Conservation (phyloP, 495 filamentous ascomycete species). For the Xylaria grammica region DNA sequence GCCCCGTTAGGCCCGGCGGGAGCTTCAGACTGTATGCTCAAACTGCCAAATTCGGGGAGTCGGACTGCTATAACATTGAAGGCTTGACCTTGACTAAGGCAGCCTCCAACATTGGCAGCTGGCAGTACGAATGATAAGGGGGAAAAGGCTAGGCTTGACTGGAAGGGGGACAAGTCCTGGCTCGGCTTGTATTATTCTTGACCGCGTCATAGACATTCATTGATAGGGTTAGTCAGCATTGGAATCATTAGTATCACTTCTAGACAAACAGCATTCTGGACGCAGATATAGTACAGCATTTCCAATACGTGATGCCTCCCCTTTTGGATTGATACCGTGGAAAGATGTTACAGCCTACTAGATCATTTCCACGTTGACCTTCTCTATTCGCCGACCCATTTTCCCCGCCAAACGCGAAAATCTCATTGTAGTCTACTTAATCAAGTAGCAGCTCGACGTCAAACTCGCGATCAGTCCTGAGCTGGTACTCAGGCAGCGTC, state of each 20-base stretch:
- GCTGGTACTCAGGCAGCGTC: conserved; percentile 56
- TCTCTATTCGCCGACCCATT: neutral
- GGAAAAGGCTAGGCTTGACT: neutral
- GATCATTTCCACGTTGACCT: neutral
- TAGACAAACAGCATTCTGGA: neutral
- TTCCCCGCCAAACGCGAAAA: neutral
- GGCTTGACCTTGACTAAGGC: conserved; percentile 23
- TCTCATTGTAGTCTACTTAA: conserved; percentile 14
- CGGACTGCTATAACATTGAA: conserved; percentile 24
- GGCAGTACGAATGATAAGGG: conserved; percentile 29
- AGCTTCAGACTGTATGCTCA: conserved; percentile 27
- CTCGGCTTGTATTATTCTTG: conserved; percentile 22
- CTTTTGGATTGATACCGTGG: neutral
- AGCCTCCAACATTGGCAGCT: conserved; percentile 19
- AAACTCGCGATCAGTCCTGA: conserved; percentile 49
- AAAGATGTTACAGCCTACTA: neutral
- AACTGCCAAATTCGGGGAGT: conserved; percentile 25
- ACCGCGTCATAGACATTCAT: neutral
- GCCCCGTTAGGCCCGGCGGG: conserved; percentile 24
- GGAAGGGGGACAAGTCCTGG: neutral
- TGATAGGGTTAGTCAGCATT: conserved; percentile 4
- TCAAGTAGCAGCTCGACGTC: conserved; percentile 54
- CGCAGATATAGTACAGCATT: neutral
- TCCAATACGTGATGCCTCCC: no score
- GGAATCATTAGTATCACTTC: conserved; percentile 3